Evolutionary conservation across 2,329 filamentous ascomycete genomes (phyloP).

Genomic region (Boeremia exigua): DNA sequence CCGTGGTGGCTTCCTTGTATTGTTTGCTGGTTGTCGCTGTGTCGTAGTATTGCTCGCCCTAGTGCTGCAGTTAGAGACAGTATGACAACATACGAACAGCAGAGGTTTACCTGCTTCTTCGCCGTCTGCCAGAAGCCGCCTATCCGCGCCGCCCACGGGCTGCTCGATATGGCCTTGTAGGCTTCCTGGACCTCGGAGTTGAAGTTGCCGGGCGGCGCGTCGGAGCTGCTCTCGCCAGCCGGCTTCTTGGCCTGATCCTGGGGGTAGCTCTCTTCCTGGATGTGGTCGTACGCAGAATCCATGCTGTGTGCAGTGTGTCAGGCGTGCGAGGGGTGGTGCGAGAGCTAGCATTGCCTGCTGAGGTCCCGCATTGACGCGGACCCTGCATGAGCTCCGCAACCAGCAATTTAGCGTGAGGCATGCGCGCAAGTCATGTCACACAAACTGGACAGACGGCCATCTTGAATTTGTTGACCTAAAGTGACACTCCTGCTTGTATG

Average conservation of each 20-base stretch:
- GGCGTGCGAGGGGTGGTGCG: constrained; percentile 8
- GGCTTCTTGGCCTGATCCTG: constrained; percentile 58
- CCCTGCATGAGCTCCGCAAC: constrained; percentile 25
- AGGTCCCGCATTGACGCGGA: constrained; percentile 17
- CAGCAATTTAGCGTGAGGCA: constrained; percentile 20
- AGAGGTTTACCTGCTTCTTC: constrained; percentile 77
- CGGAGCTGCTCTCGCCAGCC: constrained; percentile 49
- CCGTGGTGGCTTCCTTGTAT: constrained; percentile 82
- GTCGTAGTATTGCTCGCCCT: constrained; percentile 88
- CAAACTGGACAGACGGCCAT: not conserved
- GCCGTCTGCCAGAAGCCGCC: constrained; percentile 89
- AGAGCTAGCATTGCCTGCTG: constrained; percentile 19
- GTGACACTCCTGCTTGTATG: not conserved
- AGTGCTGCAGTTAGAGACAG: constrained; percentile 13
- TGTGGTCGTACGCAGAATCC: constrained; percentile 98
- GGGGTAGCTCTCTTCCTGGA: constrained; percentile 76
- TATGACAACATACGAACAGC: not conserved
- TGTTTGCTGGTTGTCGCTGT: constrained; percentile 82
- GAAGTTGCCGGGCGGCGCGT: constrained; percentile 59
- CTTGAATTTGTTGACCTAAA: not conserved
- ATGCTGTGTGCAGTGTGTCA: constrained; percentile 56
- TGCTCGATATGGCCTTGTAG: constrained; percentile 89
- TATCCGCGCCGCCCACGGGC: constrained; percentile 87
- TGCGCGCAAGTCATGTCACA: constrained; percentile 13
- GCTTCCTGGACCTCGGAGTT: constrained; percentile 93